Conservation (phyloP, 2,329 filamentous ascomycete genomes). For the Phoma sp. region DNA sequence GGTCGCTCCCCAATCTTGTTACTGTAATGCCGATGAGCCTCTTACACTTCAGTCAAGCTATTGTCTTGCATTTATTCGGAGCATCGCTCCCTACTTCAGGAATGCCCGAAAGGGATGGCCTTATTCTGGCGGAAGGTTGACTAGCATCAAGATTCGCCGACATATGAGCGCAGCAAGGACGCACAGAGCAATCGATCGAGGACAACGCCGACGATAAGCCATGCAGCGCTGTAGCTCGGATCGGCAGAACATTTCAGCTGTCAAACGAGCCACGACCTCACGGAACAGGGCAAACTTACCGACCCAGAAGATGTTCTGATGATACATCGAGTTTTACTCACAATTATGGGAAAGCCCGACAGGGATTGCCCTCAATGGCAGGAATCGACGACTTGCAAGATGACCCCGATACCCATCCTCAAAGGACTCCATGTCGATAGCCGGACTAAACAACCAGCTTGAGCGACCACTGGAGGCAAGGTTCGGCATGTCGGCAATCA, state of each 20-base stretch:
- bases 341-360: not conserved
- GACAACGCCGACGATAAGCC: too few relatives aligned
- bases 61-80: not conserved
- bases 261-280: slow-evolving; percentile 1
- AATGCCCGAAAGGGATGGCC: slow-evolving; percentile 2
- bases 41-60: slow-evolving; percentile 1
- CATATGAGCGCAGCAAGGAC: too few relatives aligned
- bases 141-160: not conserved
- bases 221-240: not conserved
- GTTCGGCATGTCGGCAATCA: not conserved
- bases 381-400: not conserved
- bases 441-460: not conserved
- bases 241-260: not conserved
- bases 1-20: slow-evolving; percentile 2
- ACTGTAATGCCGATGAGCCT: slow-evolving; percentile 5
- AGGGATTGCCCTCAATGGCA: not conserved
- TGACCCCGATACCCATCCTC: not conserved
- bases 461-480: slow-evolving; percentile 4
- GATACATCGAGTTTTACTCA: not conserved
- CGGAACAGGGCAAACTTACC: not conserved
- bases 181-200: too few relatives aligned
- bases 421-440: not conserved
- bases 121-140: not conserved
- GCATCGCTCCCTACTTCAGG: not conserved
- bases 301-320: slow-evolving; percentile 2